Evolutionary conservation across 345 rosid genomes (phyloP), one percentile per base, ranked within the genome.

Genomic region (Camelina sativa): DNA sequence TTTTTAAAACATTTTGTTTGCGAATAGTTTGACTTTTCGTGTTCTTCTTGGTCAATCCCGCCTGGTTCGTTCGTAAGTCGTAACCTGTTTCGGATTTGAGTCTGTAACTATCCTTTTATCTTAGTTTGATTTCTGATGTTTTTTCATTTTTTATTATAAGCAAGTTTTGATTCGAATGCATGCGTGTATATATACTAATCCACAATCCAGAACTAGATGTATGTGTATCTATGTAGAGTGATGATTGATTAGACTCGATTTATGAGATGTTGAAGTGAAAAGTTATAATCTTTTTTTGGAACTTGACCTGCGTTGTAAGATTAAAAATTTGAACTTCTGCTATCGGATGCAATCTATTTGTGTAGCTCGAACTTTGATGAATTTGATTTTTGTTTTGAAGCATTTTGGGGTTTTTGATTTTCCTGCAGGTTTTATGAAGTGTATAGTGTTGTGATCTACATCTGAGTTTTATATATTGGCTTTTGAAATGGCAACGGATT

Each of bases 401-500:
- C 53, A 59, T 16, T 48, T 65, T 4, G 6, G 2, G 37, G n/a
- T 4, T 68, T 13, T 59, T 58, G 53, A n/a, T 7, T 22, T 71
- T 28, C 47, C 3, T 47, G 52, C 70, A 78, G 74, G 51, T 57
- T 65, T 53, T 15, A 53, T 67, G 67, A 72, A 67, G 35, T 15
- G 10, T 2, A 11, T 7, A 1, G 7, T 40, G 50, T 48, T 20
- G 30, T 62, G 35, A 78, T 53, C 16, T 12, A n/a, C 15, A 22
- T 58, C 22, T 41, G 73, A 65, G 73, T 38, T 57, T 17, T 28
- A 28, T 28, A 25, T 7, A 72, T 64, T 69, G 71, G 43, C 7
- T 74, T 28, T 28, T 63, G 65, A 48, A 28, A 81, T 81, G 86
- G 72, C 72, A 1, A 84, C 79, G 80, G 86, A 84, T 9, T 32